A percentile compares a stretch with the other conserved stretches of the same genome.
Conservation (phyloP, 2,329 filamentous ascomycete species). For the Metarhizium guizhouense region DNA sequence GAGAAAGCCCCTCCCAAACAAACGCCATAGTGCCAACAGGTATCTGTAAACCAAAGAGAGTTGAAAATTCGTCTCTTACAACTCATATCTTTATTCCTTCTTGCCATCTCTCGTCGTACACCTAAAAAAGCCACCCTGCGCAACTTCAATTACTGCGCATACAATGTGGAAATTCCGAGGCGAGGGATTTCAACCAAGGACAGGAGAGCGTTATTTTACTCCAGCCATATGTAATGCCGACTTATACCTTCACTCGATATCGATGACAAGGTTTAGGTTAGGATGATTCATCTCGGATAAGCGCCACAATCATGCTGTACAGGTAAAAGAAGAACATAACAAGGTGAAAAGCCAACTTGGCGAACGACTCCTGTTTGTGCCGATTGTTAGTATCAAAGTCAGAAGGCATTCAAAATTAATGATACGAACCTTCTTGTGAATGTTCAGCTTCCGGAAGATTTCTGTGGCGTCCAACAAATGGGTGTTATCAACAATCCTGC, state of each 20-base stretch:
- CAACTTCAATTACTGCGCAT: background rate
- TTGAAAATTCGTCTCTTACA: slow-evolving; percentile 19
- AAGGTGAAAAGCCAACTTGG: slow-evolving; percentile 97
- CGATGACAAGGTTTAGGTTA: slow-evolving; percentile 34
- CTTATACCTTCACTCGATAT: background rate
- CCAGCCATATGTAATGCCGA: background rate
- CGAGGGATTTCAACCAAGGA: background rate
- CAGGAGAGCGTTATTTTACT: background rate
- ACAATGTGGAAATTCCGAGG: background rate
- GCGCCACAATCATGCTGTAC: slow-evolving; percentile 95
- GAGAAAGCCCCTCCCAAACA: slow-evolving; percentile 13
- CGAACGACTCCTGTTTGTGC: slow-evolving; percentile 76
- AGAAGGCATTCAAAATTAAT: background rate
- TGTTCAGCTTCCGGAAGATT: slow-evolving; percentile 98
- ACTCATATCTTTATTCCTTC: slow-evolving; percentile 15
- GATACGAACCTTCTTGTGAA: slow-evolving; percentile 82
- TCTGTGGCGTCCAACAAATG: slow-evolving; percentile 96
- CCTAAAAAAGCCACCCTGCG: background rate
- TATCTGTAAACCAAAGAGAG: slow-evolving; percentile 19
- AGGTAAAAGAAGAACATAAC: slow-evolving; percentile 99
- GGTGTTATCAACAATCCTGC: slow-evolving; percentile 90
- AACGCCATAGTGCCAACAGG: slow-evolving; percentile 21
- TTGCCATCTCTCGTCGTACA: slow-evolving; percentile 16
- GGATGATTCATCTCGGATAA: slow-evolving; percentile 90
- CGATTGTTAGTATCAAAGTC: slow-evolving; percentile 11